Conservation (phyloP, 2,329 filamentous ascomycete genomes). For the Zelopaecilomyces penicillatus region DNA sequence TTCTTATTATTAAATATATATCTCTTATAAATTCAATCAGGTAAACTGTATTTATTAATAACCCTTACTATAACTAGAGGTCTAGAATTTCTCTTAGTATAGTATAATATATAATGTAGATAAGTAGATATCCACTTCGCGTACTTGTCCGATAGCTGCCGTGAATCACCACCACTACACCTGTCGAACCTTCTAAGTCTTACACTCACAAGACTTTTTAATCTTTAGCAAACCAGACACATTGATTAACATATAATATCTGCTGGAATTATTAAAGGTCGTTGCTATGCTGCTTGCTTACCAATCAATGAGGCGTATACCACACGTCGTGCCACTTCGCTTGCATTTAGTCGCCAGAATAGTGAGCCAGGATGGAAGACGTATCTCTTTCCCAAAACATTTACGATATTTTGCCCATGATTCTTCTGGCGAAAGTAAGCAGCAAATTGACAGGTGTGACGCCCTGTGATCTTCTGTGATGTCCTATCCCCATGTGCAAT, state of each 20-base stretch:
- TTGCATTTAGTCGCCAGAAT: background rate
- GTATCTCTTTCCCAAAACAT: conserved; percentile 1
- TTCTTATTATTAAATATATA: too few species aligned
- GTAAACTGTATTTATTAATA: background rate
- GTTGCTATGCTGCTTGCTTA: conserved; percentile 1
- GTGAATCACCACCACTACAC: too few species aligned
- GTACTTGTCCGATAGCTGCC: too few species aligned
- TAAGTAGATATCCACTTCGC: background rate
- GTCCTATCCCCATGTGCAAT: background rate
- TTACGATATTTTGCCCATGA: background rate
- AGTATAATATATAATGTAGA: background rate
- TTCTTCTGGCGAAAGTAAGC: background rate
- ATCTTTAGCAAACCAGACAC: background rate
- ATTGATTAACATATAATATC: too few species aligned
- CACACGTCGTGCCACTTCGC: conserved; percentile 1
- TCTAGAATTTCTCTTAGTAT: background rate
- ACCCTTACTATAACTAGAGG: background rate
- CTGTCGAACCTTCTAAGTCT: background rate
- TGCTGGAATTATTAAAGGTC: too few species aligned
- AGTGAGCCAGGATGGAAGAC: background rate
- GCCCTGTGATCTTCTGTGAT: too few species aligned
- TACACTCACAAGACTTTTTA: background rate
- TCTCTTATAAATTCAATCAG: background rate
- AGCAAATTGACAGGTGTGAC: background rate
- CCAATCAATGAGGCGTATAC: conserved; percentile 2